Evolutionary conservation across 2,329 filamentous ascomycete genomes (phyloP), one percentile per base, ranked within the genome.

Genomic region (Trichoderma sp.): DNA sequence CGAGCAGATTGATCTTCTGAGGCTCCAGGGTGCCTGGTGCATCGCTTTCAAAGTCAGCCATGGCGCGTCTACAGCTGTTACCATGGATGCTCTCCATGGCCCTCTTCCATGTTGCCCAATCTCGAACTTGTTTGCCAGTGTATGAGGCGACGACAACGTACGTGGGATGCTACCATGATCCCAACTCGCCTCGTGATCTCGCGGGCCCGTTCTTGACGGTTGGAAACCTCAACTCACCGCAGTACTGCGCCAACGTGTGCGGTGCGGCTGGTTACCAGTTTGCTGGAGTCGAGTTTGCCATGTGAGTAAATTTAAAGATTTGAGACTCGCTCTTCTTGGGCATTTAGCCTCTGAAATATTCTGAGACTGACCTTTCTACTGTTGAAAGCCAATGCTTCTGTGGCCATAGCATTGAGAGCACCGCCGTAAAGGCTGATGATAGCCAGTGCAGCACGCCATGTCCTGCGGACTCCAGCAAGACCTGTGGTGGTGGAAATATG

Each of bases 211-310:
- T 68, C 28, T 51, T 71, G 37, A 68, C 64, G 2, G 70, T 71
- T 26, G 68, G 63, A 13, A 69, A 70, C 16, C 43, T 70, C 28
- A 71, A 69, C 32, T 59, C 52, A 2, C 70, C 70, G 10, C 65
- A 71, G 34, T 69, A 69, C 30, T 73, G 71, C 39, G 71, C 71
- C 68, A 68, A 72, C 43, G 43, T 69, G 13, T 73, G 71, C 4
- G 71, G 71, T 21, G 59, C 59, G n/a, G 71, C 69, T 14, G 71
- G 71, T 24, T 73, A 69, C 34, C 46, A 39, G 7, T 70, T 66
- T 26, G 59, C 46, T 13, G 71, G 68, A 34, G 68, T 72, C 14
- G 69, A 72, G 32, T 69, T 67, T 32, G 67, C 69, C 28, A 55
- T 66, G 71, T 72, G 52, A 68, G 69, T 28, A 5, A 8, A 11